Evolutionary conservation across 768 basidiomycete genomes (phyloP).

Genomic region (Russula foetens): DNA sequence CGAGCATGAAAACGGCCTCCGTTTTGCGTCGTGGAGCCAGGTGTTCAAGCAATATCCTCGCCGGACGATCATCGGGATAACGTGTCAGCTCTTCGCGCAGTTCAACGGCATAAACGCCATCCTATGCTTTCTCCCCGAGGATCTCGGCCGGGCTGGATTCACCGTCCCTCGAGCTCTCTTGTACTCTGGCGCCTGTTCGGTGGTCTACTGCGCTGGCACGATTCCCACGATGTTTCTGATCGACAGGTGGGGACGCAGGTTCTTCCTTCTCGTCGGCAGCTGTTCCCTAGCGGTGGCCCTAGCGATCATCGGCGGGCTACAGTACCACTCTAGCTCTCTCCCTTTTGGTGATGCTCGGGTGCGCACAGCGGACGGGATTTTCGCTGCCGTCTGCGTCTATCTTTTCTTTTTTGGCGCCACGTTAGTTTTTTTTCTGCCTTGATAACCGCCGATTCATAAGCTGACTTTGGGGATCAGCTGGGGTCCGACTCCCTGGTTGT

Average conservation of each 20-base stretch:
- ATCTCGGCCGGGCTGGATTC: slow-evolving; percentile 44
- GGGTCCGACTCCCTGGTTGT: slow-evolving; percentile 29
- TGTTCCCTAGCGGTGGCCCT: slow-evolving; percentile 36
- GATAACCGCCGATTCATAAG: slow-evolving; percentile 10
- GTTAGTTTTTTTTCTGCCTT: slow-evolving; percentile 21
- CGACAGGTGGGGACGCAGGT: slow-evolving; percentile 44
- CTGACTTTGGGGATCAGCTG: slow-evolving; percentile 21
- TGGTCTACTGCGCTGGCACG: slow-evolving; percentile 42
- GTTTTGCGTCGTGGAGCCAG: slow-evolving; percentile 37
- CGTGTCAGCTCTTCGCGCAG: slow-evolving; percentile 44
- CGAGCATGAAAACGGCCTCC: slow-evolving; percentile 33
- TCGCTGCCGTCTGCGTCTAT: slow-evolving; percentile 45
- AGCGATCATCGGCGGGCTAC: slow-evolving; percentile 44
- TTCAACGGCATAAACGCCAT: slow-evolving; percentile 52
- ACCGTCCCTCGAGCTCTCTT: slow-evolving; percentile 35
- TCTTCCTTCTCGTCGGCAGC: slow-evolving; percentile 43
- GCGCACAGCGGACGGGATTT: slow-evolving; percentile 30
- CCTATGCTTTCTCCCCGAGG: slow-evolving; percentile 49
- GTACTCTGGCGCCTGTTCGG: slow-evolving; percentile 38
- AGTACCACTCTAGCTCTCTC: slow-evolving; percentile 35
- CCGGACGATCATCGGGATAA: slow-evolving; percentile 43
- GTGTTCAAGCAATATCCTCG: slow-evolving; percentile 44
- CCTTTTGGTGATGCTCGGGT: slow-evolving; percentile 28
- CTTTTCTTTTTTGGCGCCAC: slow-evolving; percentile 51
- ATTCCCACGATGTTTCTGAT: slow-evolving; percentile 47